Evolutionary conservation across 2,329 filamentous ascomycete genomes (phyloP), one percentile per base, ranked within the genome.

Genomic region (Diaporthe australafricana): DNA sequence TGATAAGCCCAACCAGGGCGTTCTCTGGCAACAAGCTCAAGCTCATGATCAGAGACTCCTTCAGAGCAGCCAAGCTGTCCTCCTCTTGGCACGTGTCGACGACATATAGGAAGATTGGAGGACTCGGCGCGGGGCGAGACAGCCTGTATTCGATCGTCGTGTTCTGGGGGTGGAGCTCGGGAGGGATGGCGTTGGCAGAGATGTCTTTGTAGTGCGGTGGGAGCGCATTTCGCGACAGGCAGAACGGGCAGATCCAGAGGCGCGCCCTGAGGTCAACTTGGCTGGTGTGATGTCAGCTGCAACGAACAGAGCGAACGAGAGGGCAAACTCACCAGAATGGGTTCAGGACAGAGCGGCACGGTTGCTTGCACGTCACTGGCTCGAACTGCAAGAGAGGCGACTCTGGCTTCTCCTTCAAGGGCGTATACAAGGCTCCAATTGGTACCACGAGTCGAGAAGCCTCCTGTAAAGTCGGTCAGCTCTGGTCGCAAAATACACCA

Each of bases 361-460:
- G 96, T 81, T 93, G 90, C 84, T 98, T 98, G 91, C 96, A 99
- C 74, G 94, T 95, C 52, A 99, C 94, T 22, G 96, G 96, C 84
- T 98, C 96, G 84, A 98, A 98, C 81, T 97, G 94, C 68, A 99
- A 88, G 75, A 98, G 85, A 70, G 95, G 94, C 30, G 94, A 94
- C 75, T 97, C 93, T 27, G 93, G 91, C 86, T 97, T 97, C 85
- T 98, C 96, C 84, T 98, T 98, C 78, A 98, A 85, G 6, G 96
- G 95, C 2, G 96, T 99, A 84, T 98, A 98, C 60, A 98, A 89
- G 76, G 95, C 95, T 81, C 95, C 96, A 79, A 99, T 98, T 73
- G 96, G 96, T 45, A 98, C 96, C 75, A 98, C 95, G 68, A 98
- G 91, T 74, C 95, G 91, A 73, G 95, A 98, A 70, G 95, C 95